phyloP scores from a whole-genome alignment of 257 asterid species.

The Nicotiana attenuata region DNA sequence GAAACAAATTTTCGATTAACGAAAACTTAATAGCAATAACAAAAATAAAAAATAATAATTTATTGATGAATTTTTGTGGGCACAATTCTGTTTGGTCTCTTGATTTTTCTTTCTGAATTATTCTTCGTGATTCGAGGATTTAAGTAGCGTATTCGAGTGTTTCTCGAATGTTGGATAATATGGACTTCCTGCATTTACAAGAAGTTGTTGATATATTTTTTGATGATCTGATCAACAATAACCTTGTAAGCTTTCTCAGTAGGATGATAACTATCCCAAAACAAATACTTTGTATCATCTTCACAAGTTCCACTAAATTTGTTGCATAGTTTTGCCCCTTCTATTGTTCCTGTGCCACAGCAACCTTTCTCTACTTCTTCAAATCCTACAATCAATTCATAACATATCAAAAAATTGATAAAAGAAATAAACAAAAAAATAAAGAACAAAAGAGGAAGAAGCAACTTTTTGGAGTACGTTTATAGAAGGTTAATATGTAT shows the following conservation, averaged over 20 bases:
- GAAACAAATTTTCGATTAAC: too few relatives aligned
- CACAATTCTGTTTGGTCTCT: too few relatives aligned
- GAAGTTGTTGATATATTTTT: not conserved
- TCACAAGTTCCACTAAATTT: conserved; percentile 18
- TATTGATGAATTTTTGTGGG: too few relatives aligned
- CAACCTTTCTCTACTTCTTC: conserved; percentile 34
- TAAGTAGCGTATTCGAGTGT: too few relatives aligned
- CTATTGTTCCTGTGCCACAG: conserved; percentile 31
- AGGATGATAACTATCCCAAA: conserved; percentile 41
- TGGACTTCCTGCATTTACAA: not conserved
- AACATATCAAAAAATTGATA: not conserved
- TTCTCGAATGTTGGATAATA: too few relatives aligned
- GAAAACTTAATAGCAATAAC: too few relatives aligned
- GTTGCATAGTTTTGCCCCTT: conserved; percentile 22
- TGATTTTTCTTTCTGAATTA: too few relatives aligned
- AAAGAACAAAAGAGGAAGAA: not conserved
- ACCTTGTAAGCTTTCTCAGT: conserved; percentile 28
- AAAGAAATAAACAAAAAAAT: not conserved
- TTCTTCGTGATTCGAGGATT: too few relatives aligned
- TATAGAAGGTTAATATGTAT: too few relatives aligned
- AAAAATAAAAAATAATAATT: too few relatives aligned
- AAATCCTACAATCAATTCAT: conserved; percentile 18
- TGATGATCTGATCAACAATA: conserved; percentile 6
- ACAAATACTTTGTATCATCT: conserved; percentile 17
- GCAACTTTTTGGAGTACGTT: too few relatives aligned